Percentiles rank a stretch among this genome's conserved stretches.
Conservation (phyloP, 805 yeast genomes). For the Metschnikowia dekortorum region DNA sequence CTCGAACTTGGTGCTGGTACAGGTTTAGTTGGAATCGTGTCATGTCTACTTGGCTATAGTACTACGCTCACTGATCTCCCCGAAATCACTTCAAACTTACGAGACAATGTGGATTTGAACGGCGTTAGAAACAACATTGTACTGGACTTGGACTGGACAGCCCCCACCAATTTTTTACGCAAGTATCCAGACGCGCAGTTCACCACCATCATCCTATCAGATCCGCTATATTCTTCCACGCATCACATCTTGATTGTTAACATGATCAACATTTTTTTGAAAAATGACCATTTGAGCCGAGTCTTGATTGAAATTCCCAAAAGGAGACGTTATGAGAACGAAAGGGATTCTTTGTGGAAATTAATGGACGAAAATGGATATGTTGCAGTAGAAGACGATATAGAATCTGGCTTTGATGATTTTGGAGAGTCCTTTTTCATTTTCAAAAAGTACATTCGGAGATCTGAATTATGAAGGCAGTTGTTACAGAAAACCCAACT, state of each 20-base stretch:
- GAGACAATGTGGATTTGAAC: constrained; percentile 56
- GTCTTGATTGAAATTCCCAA: constrained; percentile 75
- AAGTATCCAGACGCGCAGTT: constrained; percentile 32
- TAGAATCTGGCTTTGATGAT: constrained; percentile 75
- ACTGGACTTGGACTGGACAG: constrained; percentile 72
- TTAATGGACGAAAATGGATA: constrained; percentile 40
- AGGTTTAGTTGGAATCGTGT: constrained; percentile 78
- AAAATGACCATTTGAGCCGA: constrained; percentile 27
- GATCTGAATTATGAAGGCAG: neutral
- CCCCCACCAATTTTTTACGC: constrained; percentile 42
- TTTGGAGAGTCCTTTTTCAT: constrained; percentile 70
- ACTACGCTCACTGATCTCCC: constrained; percentile 70
- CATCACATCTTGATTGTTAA: constrained; percentile 74
- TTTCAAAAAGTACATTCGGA: constrained; percentile 31
- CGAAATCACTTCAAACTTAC: constrained; percentile 68
- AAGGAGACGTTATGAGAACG: constrained; percentile 60
- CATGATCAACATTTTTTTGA: constrained; percentile 51
- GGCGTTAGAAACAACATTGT: constrained; percentile 29
- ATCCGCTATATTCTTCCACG: constrained; percentile 79
- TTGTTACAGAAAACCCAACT: neutral
- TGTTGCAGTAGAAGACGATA: constrained; percentile 30
- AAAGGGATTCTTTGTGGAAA: constrained; percentile 57
- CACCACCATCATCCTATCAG: constrained; percentile 69
- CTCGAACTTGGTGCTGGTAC: constrained; percentile 95
- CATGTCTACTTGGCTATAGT: constrained; percentile 48